Conservation (phyloP, 345 rosid genomes). For the Theobroma cacao region DNA sequence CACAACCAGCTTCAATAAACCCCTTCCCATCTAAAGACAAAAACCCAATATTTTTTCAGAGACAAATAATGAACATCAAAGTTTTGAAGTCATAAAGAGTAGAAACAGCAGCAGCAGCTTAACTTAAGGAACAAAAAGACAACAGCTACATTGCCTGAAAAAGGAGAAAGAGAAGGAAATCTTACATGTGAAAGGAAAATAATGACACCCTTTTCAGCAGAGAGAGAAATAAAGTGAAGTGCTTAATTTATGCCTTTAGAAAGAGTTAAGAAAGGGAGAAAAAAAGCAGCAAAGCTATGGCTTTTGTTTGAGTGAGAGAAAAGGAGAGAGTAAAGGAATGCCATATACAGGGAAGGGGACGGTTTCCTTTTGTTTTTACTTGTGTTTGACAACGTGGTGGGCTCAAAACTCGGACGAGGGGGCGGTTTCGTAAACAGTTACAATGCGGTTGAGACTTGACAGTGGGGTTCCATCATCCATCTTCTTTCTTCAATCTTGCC, state of each 20-base stretch:
- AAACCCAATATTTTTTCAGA: conserved; percentile 9
- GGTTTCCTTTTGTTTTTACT: background rate
- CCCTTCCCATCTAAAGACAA: conserved; percentile 26
- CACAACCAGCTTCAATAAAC: conserved; percentile 17
- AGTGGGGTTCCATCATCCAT: background rate
- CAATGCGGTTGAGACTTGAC: too few relatives aligned
- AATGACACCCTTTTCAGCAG: conserved; percentile 11
- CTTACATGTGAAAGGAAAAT: conserved; percentile 12
- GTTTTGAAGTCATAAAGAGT: background rate
- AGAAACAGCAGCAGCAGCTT: background rate
- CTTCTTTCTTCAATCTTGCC: background rate
- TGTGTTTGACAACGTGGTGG: background rate
- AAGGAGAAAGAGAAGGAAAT: background rate
- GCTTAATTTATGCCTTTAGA: background rate
- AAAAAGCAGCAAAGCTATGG: background rate
- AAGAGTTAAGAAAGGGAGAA: background rate
- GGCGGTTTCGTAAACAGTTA: too few relatives aligned
- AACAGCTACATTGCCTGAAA: background rate
- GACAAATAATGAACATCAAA: background rate
- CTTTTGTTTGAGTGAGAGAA: background rate
- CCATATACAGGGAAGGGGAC: background rate
- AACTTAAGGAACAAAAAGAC: background rate
- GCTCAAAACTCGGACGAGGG: background rate
- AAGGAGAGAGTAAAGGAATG: background rate
- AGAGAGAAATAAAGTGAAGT: background rate